Conservation (phyloP, 306 rosid species). For the Quercus mongolica region DNA sequence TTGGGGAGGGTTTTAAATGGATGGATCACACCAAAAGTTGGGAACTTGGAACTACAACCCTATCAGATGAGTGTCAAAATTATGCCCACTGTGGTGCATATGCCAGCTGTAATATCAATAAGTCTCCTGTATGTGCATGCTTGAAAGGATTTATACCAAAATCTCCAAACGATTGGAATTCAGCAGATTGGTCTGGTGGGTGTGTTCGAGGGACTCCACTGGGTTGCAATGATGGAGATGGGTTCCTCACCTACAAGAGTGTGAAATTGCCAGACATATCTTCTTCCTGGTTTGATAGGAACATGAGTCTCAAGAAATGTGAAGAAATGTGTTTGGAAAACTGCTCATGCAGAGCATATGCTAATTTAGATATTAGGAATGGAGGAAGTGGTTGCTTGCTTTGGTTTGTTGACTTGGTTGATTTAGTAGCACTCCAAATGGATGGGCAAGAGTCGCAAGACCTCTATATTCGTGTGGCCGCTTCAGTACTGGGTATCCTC, state of each 20-base stretch:
- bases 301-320: conserved; percentile 17
- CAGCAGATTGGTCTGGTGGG: conserved; percentile 7
- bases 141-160: conserved; percentile 10
- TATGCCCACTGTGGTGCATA: conserved; percentile 22
- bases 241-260: not conserved
- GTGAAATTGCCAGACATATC: conserved; percentile 28
- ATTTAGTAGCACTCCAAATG: conserved; percentile 6
- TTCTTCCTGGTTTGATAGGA: conserved; percentile 20
- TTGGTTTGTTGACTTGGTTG: conserved; percentile 31
- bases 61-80: conserved; percentile 8
- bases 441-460: conserved; percentile 30
- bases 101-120: not conserved
- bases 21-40: conserved; percentile 4
- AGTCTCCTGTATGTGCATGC: conserved; percentile 11
- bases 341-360: conserved; percentile 30
- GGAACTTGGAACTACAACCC: not conserved
- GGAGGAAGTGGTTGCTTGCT: conserved; percentile 35
- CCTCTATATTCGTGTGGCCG: too few relatives aligned
- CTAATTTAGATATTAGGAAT: conserved; percentile 14
- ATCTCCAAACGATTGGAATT: not conserved
- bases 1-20: conserved; percentile 14
- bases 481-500: too few relatives aligned
- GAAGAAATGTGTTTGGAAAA: conserved; percentile 18
- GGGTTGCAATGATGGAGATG: conserved; percentile 14
- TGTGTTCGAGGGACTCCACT: conserved; percentile 12